phyloP scores from a whole-genome alignment of 1,284 basidiomycete species.

The Anthracocystis panici-leucophaei region DNA sequence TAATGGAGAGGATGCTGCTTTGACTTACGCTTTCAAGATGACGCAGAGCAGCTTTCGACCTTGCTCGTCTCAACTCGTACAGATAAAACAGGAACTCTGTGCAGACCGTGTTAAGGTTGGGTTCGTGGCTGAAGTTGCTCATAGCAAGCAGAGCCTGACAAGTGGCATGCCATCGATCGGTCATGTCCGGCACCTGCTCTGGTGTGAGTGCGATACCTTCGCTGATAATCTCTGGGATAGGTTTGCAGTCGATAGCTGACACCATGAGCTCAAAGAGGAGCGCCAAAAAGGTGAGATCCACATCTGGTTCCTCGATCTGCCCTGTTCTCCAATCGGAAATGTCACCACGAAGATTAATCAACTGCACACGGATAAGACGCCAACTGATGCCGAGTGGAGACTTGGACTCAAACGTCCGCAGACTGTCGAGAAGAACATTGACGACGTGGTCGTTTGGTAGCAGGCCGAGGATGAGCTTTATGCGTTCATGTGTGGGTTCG shows the following conservation, averaged over 20 bases:
- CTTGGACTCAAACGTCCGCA: slow-evolving; percentile 57
- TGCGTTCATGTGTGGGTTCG: slow-evolving; percentile 29
- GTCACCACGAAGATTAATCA: slow-evolving; percentile 59
- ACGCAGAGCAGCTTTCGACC: slow-evolving; percentile 18
- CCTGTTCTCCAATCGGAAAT: slow-evolving; percentile 59
- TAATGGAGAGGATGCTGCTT: no score
- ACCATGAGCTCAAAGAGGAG: slow-evolving; percentile 59
- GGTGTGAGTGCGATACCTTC: slow-evolving; percentile 52
- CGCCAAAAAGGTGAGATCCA: slow-evolving; percentile 59
- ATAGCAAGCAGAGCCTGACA: slow-evolving; percentile 54
- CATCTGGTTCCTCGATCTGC: slow-evolving; percentile 54
- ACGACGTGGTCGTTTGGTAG: slow-evolving; percentile 60
- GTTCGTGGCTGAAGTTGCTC: slow-evolving; percentile 52
- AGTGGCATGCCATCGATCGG: slow-evolving; percentile 57
- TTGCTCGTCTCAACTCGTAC: slow-evolving; percentile 39
- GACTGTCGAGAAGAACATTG: slow-evolving; percentile 58
- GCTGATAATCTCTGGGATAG: slow-evolving; percentile 54
- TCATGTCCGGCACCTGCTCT: slow-evolving; percentile 54
- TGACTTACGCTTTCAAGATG: slow-evolving; percentile 27
- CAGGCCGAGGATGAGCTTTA: slow-evolving; percentile 54
- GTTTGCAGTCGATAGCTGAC: slow-evolving; percentile 54
- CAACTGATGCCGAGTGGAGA: slow-evolving; percentile 59
- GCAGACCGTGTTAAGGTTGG: slow-evolving; percentile 60
- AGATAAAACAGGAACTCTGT: slow-evolving; percentile 50
- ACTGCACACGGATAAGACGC: slow-evolving; percentile 59